Evolutionary conservation across 805 yeast species (phyloP), one percentile per base, ranked within the genome.

Genomic region (Alloascoidea africana): DNA sequence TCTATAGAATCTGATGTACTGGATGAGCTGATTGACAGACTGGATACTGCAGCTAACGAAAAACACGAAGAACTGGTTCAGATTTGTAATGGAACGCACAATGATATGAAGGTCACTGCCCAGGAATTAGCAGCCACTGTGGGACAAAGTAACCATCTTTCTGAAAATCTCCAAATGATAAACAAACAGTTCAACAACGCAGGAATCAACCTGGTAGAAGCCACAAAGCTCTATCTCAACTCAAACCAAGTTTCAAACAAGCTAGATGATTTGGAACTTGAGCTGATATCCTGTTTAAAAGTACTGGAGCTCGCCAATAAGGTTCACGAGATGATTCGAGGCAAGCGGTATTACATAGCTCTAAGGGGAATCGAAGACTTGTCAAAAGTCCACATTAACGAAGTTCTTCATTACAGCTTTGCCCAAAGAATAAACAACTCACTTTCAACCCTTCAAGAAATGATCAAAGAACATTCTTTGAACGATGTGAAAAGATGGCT

Each of bases 271-370:
- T 23, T 23, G n/a, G n/a, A 23, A 23, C 8, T 23, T 23, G 30
- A 23, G n/a, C n/a, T 23, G n/a, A 23, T 8, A 8, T 23, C 30
- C n/a, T 73, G 84, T 44, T 60, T 80, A 13, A 81, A 76, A 42
- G 78, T 82, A 15, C 59, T 82, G 39, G 87, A 80, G 49, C 64
- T 74, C 41, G 76, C 85, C n/a, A 81, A 79, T 51, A 75, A 70
- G 46, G 76, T 80, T 39, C 77, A 79, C 49, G 84, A 78, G 27
- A 57, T 81, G 47, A 77, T 79, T 44, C 66, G 71, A 37, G 70
- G 68, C 40, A 69, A 70, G 44, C 72, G 74, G 44, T 80, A 77
- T 46, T 82, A 78, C 54, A 73, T 74, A 47, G 89, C 89, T 0
- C 63, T 82, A 23, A 34, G 18, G 14, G 36, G 32, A 16, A 14